Evolutionary conservation across 306 rosid species (phyloP).

Genomic region (Gynostemma pentaphyllum): DNA sequence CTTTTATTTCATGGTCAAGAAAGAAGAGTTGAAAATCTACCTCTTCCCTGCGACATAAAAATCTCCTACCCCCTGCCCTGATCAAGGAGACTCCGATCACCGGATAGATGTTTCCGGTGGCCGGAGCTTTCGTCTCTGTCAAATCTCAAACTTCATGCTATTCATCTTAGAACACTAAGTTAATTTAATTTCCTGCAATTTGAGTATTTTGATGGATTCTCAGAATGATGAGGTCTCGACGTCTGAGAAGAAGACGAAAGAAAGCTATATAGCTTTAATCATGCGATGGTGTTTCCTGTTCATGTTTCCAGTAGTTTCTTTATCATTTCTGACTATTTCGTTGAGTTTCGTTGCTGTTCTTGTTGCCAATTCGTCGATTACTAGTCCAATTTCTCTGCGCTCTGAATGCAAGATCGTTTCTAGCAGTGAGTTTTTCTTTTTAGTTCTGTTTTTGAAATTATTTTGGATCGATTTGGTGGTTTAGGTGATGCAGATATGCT

Average conservation of each 20-base stretch:
- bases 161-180: background rate
- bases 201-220: slow-evolving; percentile 42
- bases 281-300: slow-evolving; percentile 40
- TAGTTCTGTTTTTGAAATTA: background rate
- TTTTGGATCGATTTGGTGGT: background rate
- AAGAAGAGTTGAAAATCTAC: background rate
- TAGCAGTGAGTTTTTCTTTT: slow-evolving; percentile 34
- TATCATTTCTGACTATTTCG: slow-evolving; percentile 34
- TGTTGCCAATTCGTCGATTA: slow-evolving; percentile 35
- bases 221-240: slow-evolving; percentile 20
- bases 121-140: slow-evolving; percentile 20
- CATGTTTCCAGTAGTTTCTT: slow-evolving; percentile 27
- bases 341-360: slow-evolving; percentile 29
- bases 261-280: slow-evolving; percentile 13
- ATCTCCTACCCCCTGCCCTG: background rate
- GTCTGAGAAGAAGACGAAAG: slow-evolving; percentile 12
- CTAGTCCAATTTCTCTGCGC: slow-evolving; percentile 49
- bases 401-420: slow-evolving; percentile 89
- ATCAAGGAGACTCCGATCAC: slow-evolving; percentile 37
- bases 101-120: slow-evolving; percentile 77
- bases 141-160: background rate
- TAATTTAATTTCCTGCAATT: background rate
- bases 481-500: background rate
- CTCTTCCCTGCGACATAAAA: background rate
- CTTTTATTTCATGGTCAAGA: no score